Evolutionary conservation across 495 filamentous ascomycete species (phyloP).

Genomic region (Ramalina intermedia): DNA sequence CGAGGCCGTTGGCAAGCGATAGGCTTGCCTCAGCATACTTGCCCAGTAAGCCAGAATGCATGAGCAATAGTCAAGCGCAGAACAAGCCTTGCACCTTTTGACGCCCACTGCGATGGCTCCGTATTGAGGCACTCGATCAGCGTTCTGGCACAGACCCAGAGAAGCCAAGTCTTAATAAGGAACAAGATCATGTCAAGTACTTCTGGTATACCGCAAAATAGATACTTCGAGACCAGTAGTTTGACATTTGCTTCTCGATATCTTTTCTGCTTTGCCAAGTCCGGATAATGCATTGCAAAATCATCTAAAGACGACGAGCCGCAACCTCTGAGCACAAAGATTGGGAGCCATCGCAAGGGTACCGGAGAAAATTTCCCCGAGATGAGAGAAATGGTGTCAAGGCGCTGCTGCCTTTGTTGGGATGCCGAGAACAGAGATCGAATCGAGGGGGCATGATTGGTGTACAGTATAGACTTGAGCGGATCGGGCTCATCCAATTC

Average conservation of each 20-base stretch:
- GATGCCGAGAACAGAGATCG: no score
- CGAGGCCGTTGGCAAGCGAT: no score
- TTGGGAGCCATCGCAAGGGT: not conserved
- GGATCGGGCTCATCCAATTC: not conserved
- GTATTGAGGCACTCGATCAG: not conserved
- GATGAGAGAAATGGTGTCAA: not conserved
- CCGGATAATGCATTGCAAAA: slow-evolving; percentile 2
- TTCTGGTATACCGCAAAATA: slow-evolving; percentile 14
- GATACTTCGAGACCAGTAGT: slow-evolving; percentile 12
- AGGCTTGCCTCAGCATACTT: no score
- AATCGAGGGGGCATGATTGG: no score
- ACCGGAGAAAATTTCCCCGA: no score
- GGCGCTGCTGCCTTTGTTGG: no score
- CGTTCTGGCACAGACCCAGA: slow-evolving; percentile 4
- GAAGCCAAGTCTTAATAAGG: slow-evolving; percentile 2
- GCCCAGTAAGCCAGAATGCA: not conserved
- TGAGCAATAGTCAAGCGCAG: not conserved
- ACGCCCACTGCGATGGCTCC: no score
- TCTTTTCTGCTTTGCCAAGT: not conserved
- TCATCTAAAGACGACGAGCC: slow-evolving; percentile 9
- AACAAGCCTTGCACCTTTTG: not conserved
- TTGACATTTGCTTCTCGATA: slow-evolving; percentile 12
- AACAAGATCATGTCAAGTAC: slow-evolving; percentile 11
- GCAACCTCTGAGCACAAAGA: not conserved
- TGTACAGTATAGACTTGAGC: not conserved